These are phyloP conservation scores for Sporothrix brasiliensis DNA, from an alignment of 2,329 filamentous ascomycete genomes.

Conservation along the genomic window DNA sequence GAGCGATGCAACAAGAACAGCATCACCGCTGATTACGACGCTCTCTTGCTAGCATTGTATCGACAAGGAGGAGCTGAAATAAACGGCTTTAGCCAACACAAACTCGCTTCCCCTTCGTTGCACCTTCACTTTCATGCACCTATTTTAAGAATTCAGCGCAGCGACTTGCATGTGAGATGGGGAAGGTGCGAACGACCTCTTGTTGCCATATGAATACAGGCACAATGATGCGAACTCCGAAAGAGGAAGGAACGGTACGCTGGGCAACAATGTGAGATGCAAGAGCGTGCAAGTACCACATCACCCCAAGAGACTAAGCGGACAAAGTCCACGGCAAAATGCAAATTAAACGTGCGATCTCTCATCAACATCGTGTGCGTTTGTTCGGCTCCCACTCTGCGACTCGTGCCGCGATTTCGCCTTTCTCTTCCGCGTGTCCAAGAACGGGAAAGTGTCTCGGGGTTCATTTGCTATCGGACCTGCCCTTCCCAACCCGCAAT, in stretches of 20 bases:
- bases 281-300: neutral
- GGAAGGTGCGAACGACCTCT: neutral
- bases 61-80: neutral
- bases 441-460: neutral
- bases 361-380: neutral
- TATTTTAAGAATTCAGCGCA: neutral
- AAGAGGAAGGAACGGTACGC: neutral
- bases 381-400: neutral
- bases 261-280: neutral
- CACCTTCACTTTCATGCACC: conserved; percentile 1
- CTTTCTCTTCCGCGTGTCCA: conserved; percentile 18
- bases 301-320: neutral
- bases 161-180: neutral
- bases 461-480: neutral
- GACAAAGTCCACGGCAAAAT: conserved; percentile 5
- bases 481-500: neutral
- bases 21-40: neutral
- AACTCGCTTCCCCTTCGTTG: neutral
- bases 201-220: neutral
- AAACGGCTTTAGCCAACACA: neutral
- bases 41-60: neutral
- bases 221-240: neutral
- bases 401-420: conserved; percentile 22
- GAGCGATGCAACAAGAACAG: neutral
- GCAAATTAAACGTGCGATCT: neutral